Percentiles rank a stretch among this genome's conserved stretches.
Conservation (phyloP, 2,329 filamentous ascomycete species). For the Onygenales sp. region DNA sequence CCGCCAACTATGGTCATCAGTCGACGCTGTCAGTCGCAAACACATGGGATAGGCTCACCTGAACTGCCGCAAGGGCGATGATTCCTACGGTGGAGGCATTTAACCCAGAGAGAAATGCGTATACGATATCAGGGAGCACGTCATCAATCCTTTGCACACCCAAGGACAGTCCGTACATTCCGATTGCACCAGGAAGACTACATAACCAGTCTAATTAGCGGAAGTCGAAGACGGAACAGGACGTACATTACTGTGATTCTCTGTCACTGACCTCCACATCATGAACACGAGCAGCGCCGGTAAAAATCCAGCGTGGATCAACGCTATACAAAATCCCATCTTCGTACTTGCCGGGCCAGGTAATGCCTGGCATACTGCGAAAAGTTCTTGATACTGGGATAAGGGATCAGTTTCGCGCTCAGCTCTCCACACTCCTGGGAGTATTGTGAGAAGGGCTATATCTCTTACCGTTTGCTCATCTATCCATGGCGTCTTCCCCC, state of each 20-base stretch:
- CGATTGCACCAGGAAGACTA: slow-evolving; percentile 59
- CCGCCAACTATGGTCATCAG: slow-evolving; percentile 42
- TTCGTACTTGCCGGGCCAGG: slow-evolving; percentile 62
- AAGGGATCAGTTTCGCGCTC: background rate
- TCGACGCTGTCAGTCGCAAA: background rate
- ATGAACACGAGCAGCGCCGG: slow-evolving; percentile 52
- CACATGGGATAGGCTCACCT: slow-evolving; percentile 14
- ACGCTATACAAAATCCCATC: slow-evolving; percentile 59
- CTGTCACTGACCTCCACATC: slow-evolving; percentile 48
- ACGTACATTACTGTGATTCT: background rate
- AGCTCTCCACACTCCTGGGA: background rate
- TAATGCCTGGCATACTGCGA: slow-evolving; percentile 58
- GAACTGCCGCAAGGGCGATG: slow-evolving; percentile 59
- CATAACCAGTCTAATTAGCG: background rate
- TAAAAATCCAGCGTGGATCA: slow-evolving; percentile 52
- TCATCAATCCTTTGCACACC: slow-evolving; percentile 54
- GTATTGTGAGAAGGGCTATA: background rate
- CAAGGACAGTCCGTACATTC: slow-evolving; percentile 58
- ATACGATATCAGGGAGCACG: slow-evolving; percentile 52
- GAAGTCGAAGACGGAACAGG: background rate
- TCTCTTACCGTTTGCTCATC: slow-evolving; percentile 55
- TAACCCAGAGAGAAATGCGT: slow-evolving; percentile 60
- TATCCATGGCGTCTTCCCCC: slow-evolving; percentile 49
- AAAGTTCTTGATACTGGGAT: slow-evolving; percentile 59
- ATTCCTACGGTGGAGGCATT: slow-evolving; percentile 66